Evolutionary conservation across 148 eudicot genomes (phyloP), one percentile per base, ranked within the genome.

Genomic region (Silene uniflora): DNA sequence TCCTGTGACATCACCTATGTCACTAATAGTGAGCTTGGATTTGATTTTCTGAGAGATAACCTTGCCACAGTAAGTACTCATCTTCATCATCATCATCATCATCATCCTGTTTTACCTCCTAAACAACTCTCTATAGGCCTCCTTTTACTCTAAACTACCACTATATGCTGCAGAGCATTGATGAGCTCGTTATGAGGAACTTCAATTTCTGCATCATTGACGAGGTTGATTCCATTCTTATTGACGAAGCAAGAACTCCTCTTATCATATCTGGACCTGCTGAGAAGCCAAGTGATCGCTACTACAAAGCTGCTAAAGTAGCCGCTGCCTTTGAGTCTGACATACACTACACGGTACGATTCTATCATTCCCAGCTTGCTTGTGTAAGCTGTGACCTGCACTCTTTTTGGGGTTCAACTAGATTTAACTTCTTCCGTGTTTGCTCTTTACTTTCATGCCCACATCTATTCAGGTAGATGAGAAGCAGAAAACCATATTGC

Each of bases 221-320:
- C 74, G 99, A 95, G 90, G 99, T 95, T 83, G 99, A 95, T 86
- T 95, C 99, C 62, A 91, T 95, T 75, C 98, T 95, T 73, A 85
- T 95, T 79, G 99, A 95, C 82, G 99, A 95, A 85, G 99, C 99
- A 85, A 95, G 99, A 84, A 95, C 99, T 79, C 99, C 99, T 67
- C 85, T 95, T 29, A 95, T 95, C 78, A 91, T 95, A 87, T 95
- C 99, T 61, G 99, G 99, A 62, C 92, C 98, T 75, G 98, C 99
- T 67, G 99, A 95, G 69, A 95, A 89, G 84, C 99, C 99, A 74
- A 92, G 98, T 88, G 98, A 92, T 70, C 91, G 88, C 58, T 95
- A 92, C 89, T 95, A 95, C 77, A 95, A 95, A 88, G 99, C 99
- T 81, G 94, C 99, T 75, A 95, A 92, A 85, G 86, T 95, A 70